These are phyloP conservation scores for Lactarius evosmus DNA, from an alignment of 768 basidiomycete species.

Conservation along the genomic window DNA sequence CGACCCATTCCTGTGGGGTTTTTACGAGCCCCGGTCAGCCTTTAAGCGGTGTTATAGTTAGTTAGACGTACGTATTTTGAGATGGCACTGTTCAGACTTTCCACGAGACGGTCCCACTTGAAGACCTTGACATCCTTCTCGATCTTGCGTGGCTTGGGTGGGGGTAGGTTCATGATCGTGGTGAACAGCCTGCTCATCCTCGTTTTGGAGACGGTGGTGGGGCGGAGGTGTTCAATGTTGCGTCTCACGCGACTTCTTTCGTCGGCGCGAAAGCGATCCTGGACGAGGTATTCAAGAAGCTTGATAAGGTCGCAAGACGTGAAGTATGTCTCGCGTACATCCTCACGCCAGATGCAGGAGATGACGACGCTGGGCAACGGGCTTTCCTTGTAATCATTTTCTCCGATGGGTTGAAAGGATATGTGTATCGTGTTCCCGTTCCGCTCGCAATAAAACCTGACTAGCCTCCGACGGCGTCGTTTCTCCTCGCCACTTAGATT, in stretches of 20 bases:
- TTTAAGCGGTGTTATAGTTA: not conserved
- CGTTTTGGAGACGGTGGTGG: conserved; percentile 86
- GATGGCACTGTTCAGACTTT: conserved; percentile 74
- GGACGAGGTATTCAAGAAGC: conserved; percentile 78
- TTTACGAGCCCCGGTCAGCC: not conserved
- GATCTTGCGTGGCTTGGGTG: conserved; percentile 92
- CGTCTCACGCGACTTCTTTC: conserved; percentile 96
- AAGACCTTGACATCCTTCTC: conserved; percentile 96
- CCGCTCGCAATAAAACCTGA: conserved; percentile 78
- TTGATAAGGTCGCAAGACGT: conserved; percentile 97
- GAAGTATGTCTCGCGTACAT: conserved; percentile 73
- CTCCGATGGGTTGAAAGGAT: conserved; percentile 70
- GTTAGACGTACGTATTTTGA: conserved; percentile 69
- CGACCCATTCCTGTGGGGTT: conserved; percentile 14
- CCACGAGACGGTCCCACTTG: conserved; percentile 65
- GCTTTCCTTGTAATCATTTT: conserved; percentile 67
- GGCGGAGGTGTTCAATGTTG: conserved; percentile 90
- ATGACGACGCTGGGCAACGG: conserved; percentile 61
- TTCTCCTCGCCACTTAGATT: conserved; percentile 68
- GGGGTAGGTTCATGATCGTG: conserved; percentile 93
- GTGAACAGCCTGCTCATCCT: conserved; percentile 85
- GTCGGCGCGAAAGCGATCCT: conserved; percentile 79
- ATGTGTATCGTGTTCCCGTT: conserved; percentile 75
- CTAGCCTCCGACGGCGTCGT: conserved; percentile 70
- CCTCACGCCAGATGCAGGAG: conserved; percentile 90